A percentile compares a stretch with the other conserved stretches of the same genome.
These are phyloP conservation scores for Termitomyces sp. DNA, from an alignment of 768 basidiomycete genomes.

Conservation along the genomic window DNA sequence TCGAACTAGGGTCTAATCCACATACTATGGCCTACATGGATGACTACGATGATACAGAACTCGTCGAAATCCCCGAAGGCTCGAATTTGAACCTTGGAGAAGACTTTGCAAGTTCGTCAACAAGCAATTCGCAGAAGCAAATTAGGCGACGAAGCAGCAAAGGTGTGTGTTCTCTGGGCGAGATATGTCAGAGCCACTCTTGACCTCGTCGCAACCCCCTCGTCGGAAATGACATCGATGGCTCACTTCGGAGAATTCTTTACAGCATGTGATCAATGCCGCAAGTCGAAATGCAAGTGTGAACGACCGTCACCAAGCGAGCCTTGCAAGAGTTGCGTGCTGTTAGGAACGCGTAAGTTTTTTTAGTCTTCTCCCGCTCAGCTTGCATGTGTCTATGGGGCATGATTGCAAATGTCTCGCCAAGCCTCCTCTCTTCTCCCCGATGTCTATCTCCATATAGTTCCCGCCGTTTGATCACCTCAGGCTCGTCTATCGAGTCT, in stretches of 20 bases:
- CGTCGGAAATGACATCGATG: slow-evolving; percentile 2
- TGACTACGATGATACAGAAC: slow-evolving; percentile 61
- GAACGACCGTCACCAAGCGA: slow-evolving; percentile 59
- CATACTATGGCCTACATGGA: slow-evolving; percentile 47
- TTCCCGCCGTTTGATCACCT: not conserved
- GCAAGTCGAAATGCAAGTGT: slow-evolving; percentile 89
- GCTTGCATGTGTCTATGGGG: slow-evolving; percentile 5
- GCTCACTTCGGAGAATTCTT: slow-evolving; percentile 10
- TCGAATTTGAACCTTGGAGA: slow-evolving; percentile 16
- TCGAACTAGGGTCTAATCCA: slow-evolving; percentile 15
- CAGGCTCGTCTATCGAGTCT: not conserved
- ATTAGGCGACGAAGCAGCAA: slow-evolving; percentile 76
- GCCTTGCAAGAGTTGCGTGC: slow-evolving; percentile 73
- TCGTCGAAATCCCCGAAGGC: slow-evolving; percentile 40
- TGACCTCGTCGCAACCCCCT: not conserved
- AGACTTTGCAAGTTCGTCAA: slow-evolving; percentile 12
- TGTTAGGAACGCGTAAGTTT: slow-evolving; percentile 64
- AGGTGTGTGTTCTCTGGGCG: slow-evolving; percentile 35
- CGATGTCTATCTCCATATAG: slow-evolving; percentile 1
- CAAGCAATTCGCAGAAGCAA: slow-evolving; percentile 35
- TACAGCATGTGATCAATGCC: slow-evolving; percentile 82
- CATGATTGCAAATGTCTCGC: slow-evolving; percentile 2
- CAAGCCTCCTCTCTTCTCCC: not conserved
- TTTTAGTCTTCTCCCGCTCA: slow-evolving; percentile 8
- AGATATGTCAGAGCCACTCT: not conserved